phyloP scores from a whole-genome alignment of 306 rosid genomes.

The Arachis hypogaea region DNA sequence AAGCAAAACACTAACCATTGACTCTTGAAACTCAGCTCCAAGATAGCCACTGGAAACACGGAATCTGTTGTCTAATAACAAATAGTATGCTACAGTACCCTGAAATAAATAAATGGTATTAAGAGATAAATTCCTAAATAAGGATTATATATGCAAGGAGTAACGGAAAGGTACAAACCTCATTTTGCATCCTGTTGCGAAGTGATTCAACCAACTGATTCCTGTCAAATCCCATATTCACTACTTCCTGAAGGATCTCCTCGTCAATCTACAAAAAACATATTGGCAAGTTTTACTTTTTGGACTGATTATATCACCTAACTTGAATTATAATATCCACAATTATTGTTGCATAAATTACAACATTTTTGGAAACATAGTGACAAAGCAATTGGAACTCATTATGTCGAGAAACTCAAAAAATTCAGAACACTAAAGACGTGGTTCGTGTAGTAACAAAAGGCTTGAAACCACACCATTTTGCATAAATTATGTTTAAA shows the following conservation, averaged over 20 bases:
- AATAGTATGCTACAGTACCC: conserved; percentile 93
- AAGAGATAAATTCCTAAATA: conserved; percentile 31
- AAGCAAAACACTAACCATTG: conserved; percentile 55
- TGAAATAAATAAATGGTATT: conserved; percentile 49
- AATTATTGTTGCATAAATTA: conserved; percentile 19
- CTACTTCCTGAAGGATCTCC: conserved; percentile 82
- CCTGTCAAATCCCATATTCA: conserved; percentile 81
- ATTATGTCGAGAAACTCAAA: background rate
- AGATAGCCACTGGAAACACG: conserved; percentile 91
- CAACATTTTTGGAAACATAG: background rate
- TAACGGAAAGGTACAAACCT: conserved; percentile 57
- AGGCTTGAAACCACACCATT: conserved; percentile 20
- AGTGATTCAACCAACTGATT: conserved; percentile 79
- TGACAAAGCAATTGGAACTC: conserved; percentile 12
- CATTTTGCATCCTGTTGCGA: conserved; percentile 74
- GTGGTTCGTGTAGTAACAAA: conserved; percentile 1
- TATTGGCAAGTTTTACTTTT: conserved; percentile 4
- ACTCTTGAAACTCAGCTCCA: conserved; percentile 91
- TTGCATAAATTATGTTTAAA: conserved; percentile 10
- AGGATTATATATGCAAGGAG: background rate
- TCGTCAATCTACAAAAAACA: conserved; percentile 79
- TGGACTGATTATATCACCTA: conserved; percentile 17
- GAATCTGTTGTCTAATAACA: conserved; percentile 76
- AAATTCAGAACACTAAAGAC: conserved; percentile 16
- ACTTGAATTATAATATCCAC: background rate